Evolutionary conservation across 2,329 filamentous ascomycete species (phyloP).

Genomic region (Colletotrichum cordylinicola): DNA sequence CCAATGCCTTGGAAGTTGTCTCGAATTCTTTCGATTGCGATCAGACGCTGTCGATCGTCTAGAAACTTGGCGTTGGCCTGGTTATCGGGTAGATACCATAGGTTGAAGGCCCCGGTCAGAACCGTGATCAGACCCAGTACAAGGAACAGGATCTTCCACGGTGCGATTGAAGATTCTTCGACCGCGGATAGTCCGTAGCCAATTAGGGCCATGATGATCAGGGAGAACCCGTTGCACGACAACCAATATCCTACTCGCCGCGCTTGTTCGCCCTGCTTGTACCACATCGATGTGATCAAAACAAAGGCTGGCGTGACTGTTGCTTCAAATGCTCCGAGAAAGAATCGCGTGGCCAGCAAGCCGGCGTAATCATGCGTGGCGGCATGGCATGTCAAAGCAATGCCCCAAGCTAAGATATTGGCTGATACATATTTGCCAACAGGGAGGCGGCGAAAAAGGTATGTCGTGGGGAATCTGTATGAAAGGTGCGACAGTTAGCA

Average conservation of each 20-base stretch:
- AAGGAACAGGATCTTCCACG: constrained; percentile 30
- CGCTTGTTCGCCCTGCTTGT: constrained; percentile 34
- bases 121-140: constrained; percentile 32
- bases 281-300: constrained; percentile 29
- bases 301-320: constrained; percentile 29
- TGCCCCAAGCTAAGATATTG: constrained; percentile 46
- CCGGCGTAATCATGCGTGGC: constrained; percentile 26
- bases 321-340: constrained; percentile 29
- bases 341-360: constrained; percentile 24
- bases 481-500: neutral
- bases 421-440: constrained; percentile 38
- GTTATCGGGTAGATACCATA: constrained; percentile 53
- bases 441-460: constrained; percentile 34
- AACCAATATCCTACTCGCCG: constrained; percentile 31
- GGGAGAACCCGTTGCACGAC: constrained; percentile 24
- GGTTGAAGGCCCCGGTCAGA: constrained; percentile 21
- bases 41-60: constrained; percentile 53
- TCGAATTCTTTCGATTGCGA: constrained; percentile 55
- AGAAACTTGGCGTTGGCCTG: constrained; percentile 66
- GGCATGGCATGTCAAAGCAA: constrained; percentile 27
- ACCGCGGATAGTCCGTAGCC: constrained; percentile 27
- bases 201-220: constrained; percentile 23
- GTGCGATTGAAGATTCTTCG: constrained; percentile 1
- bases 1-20: constrained; percentile 56
- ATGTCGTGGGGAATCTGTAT: constrained; percentile 40